A percentile compares a stretch with the other conserved stretches of the same genome.
Evolutionary conservation across 352 stramenopile species (phyloP).

Genomic region (Phytophthora lateralis): DNA sequence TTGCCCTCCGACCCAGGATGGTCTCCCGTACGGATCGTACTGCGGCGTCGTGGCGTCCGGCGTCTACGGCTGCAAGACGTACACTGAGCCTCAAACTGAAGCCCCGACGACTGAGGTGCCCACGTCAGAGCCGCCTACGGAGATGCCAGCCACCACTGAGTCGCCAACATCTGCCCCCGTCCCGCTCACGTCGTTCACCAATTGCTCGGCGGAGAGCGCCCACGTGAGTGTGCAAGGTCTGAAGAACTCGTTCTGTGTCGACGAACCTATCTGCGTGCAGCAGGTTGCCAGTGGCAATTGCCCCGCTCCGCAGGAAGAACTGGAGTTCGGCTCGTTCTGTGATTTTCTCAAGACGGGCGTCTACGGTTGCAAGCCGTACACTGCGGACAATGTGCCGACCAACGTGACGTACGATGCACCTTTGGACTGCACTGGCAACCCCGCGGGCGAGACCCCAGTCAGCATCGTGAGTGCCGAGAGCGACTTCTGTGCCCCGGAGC

Average conservation of each 20-base stretch:
- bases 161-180: slow-evolving; percentile 9
- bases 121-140: background rate
- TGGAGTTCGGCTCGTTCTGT: slow-evolving; percentile 51
- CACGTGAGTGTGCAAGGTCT: slow-evolving; percentile 45
- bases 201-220: slow-evolving; percentile 16
- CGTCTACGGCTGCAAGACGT: slow-evolving; percentile 43
- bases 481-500: slow-evolving; percentile 34
- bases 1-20: slow-evolving; percentile 31
- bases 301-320: slow-evolving; percentile 38
- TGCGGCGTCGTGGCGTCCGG: slow-evolving; percentile 38
- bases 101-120: slow-evolving; percentile 2
- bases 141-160: too few species aligned
- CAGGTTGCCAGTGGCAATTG: slow-evolving; percentile 41
- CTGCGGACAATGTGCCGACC: slow-evolving; percentile 25
- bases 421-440: slow-evolving; percentile 35
- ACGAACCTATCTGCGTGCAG: slow-evolving; percentile 35
- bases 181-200: slow-evolving; percentile 5
- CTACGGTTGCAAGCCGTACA: slow-evolving; percentile 53
- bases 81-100: slow-evolving; percentile 8
- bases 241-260: slow-evolving; percentile 50
- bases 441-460: slow-evolving; percentile 30
- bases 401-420: slow-evolving; percentile 31
- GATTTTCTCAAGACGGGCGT: slow-evolving; percentile 41
- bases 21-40: slow-evolving; percentile 41
- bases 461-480: slow-evolving; percentile 23